phyloP scores from a whole-genome alignment of 2,329 filamentous ascomycete genomes.

The Macrophomina pseudophaseolina region DNA sequence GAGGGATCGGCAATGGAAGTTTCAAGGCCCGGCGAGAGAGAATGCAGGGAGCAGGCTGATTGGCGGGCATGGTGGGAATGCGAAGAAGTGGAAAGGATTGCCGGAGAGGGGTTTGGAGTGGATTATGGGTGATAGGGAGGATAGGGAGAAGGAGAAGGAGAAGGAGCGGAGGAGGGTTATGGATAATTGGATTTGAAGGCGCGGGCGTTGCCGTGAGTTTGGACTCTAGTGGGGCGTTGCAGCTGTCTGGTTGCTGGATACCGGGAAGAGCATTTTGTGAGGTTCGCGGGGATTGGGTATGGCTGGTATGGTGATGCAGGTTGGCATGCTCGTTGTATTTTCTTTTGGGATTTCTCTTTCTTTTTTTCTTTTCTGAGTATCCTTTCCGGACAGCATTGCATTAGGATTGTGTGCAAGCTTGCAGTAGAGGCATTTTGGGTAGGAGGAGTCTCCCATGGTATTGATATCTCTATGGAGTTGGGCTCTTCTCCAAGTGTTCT shows the following conservation, averaged over 20 bases:
- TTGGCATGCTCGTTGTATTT: background rate
- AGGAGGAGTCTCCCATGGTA: background rate
- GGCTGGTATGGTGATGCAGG: background rate
- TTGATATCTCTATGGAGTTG: background rate
- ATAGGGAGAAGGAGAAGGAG: slow-evolving; percentile 33
- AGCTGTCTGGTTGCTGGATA: slow-evolving; percentile 5
- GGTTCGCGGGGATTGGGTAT: background rate
- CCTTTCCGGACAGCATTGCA: background rate
- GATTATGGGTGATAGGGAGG: slow-evolving; percentile 38
- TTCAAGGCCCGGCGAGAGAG: slow-evolving; percentile 38
- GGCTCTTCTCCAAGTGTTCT: background rate
- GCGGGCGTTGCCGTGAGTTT: no score
- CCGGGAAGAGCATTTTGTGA: background rate
- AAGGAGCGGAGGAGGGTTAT: slow-evolving; percentile 25
- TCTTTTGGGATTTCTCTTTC: background rate
- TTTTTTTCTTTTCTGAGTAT: background rate
- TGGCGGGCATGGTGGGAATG: background rate
- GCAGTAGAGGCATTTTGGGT: background rate
- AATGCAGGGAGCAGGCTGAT: background rate
- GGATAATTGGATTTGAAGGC: slow-evolving; percentile 21
- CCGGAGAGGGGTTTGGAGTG: slow-evolving; percentile 41
- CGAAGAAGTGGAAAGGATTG: background rate
- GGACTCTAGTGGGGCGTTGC: background rate
- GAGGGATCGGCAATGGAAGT: slow-evolving; percentile 39
- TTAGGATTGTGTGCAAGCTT: background rate